Percentiles rank a stretch among this genome's conserved stretches.
phyloP scores from a whole-genome alignment of 805 yeast genomes.

The Dipodascopsis uninucleata region DNA sequence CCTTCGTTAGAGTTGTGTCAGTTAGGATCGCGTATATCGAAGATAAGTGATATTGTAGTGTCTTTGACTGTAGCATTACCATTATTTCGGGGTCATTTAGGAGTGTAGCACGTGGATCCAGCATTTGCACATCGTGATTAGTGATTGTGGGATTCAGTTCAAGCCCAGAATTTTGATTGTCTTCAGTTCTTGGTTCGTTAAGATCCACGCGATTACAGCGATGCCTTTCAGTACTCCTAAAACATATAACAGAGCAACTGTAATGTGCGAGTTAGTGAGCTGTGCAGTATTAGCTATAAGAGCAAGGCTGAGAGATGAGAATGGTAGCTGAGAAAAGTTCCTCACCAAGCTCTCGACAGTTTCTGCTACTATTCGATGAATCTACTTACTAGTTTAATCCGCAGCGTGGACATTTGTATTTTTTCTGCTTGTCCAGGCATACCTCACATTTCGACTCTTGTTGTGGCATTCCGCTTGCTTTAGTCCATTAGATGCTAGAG shows the following conservation, averaged over 20 bases:
- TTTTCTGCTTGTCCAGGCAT: slow-evolving; percentile 40
- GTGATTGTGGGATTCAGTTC: slow-evolving; percentile 36
- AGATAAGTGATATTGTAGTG: slow-evolving; percentile 55
- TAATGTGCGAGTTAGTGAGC: slow-evolving; percentile 4
- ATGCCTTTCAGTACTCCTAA: slow-evolving; percentile 43
- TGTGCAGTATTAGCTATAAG: too few species aligned
- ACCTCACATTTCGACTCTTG: slow-evolving; percentile 39
- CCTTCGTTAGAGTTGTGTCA: slow-evolving; percentile 49
- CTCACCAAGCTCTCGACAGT: neutral
- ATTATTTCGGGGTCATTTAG: slow-evolving; percentile 45
- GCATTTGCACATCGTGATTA: slow-evolving; percentile 22
- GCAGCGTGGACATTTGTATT: slow-evolving; percentile 60
- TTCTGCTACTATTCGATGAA: slow-evolving; percentile 14
- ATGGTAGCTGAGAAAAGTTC: neutral
- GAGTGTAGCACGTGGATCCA: slow-evolving; percentile 34
- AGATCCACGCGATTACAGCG: slow-evolving; percentile 27
- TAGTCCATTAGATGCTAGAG: neutral
- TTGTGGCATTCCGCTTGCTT: slow-evolving; percentile 16
- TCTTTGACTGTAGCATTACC: slow-evolving; percentile 47
- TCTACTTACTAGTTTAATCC: slow-evolving; percentile 28
- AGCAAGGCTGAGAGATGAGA: neutral
- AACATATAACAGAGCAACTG: slow-evolving; percentile 61
- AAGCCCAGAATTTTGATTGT: neutral
- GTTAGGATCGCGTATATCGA: slow-evolving; percentile 47
- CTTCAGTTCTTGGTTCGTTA: neutral